These are phyloP conservation scores for Neonectria faginata DNA, from an alignment of 2,329 filamentous ascomycete species.

Conservation along the genomic window DNA sequence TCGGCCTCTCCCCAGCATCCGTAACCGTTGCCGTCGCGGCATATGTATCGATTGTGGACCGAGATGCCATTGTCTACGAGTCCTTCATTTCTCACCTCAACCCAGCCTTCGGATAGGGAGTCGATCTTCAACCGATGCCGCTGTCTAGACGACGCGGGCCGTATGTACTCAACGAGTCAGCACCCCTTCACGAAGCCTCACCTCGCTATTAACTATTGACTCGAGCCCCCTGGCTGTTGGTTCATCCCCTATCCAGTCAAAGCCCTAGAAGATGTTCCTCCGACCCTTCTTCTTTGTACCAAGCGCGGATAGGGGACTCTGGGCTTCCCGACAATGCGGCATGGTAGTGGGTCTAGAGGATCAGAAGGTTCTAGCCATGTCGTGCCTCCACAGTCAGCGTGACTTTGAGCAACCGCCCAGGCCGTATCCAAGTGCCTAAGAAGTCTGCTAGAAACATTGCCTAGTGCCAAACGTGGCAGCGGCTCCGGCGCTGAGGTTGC, in stretches of 20 bases:
- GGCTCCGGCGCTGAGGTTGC: slow-evolving; percentile 1
- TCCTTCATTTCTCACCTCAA: slow-evolving; percentile 31
- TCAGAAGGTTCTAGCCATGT: slow-evolving; percentile 22
- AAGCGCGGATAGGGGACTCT: slow-evolving; percentile 2
- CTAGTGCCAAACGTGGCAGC: slow-evolving; percentile 8
- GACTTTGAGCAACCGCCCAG: slow-evolving; percentile 25
- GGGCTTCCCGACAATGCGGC: slow-evolving; percentile 26
- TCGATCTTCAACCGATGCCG: slow-evolving; percentile 2
- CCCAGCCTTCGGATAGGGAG: background rate
- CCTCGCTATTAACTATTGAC: background rate
- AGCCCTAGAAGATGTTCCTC: slow-evolving; percentile 10
- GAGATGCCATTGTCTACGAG: slow-evolving; percentile 14
- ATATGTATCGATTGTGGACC: slow-evolving; percentile 18
- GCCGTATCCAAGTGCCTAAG: slow-evolving; percentile 1
- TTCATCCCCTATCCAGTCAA: slow-evolving; percentile 7
- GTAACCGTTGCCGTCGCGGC: slow-evolving; percentile 20
- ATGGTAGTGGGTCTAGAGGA: slow-evolving; percentile 19
- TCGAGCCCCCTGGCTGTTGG: slow-evolving; percentile 7
- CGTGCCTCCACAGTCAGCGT: slow-evolving; percentile 30
- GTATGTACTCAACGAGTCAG: background rate
- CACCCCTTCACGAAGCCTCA: background rate
- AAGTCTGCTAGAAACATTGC: background rate
- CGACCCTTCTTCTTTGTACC: slow-evolving; percentile 7
- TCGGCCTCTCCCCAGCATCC: slow-evolving; percentile 8
- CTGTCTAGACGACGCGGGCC: slow-evolving; percentile 5